These are phyloP conservation scores for Orbilia blumenaviensis DNA, from an alignment of 2,329 filamentous ascomycete genomes.

Conservation along the genomic window DNA sequence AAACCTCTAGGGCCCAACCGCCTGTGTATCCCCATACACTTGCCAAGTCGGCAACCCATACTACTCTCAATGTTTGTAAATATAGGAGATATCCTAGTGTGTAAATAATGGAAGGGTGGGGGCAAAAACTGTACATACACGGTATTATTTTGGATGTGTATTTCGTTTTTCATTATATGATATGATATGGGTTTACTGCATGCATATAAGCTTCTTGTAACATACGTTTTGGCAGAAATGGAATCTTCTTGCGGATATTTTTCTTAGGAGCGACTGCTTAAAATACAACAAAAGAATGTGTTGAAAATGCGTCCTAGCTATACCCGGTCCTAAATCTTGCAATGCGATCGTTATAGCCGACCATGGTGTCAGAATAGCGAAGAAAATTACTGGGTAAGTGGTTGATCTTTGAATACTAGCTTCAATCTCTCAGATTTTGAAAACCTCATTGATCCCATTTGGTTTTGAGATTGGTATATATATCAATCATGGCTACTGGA, in stretches of 20 bases:
- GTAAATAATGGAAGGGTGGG: neutral
- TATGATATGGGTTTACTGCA: too few relatives aligned
- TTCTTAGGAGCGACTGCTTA: too few relatives aligned
- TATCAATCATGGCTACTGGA: constrained; percentile 49
- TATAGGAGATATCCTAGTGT: neutral
- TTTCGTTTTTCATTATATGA: neutral
- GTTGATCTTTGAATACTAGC: too few relatives aligned
- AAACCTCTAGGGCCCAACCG: constrained; percentile 56
- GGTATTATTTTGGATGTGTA: neutral
- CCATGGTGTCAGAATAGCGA: too few relatives aligned
- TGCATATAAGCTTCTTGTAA: neutral
- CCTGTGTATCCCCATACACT: constrained; percentile 59
- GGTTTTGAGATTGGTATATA: constrained; percentile 46
- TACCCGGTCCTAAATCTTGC: too few relatives aligned
- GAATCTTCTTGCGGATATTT: too few relatives aligned
- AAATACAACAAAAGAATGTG: neutral
- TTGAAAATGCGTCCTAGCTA: too few relatives aligned
- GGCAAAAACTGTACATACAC: too few relatives aligned
- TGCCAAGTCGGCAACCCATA: constrained; percentile 60
- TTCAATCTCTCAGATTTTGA: too few relatives aligned
- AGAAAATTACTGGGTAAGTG: too few relatives aligned
- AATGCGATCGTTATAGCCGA: too few relatives aligned
- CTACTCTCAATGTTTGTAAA: constrained; percentile 61
- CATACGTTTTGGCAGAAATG: neutral
- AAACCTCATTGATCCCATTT: constrained; percentile 45